Evolutionary conservation across 2,329 filamentous ascomycete genomes (phyloP).

Genomic region (Colletotrichum sp.): DNA sequence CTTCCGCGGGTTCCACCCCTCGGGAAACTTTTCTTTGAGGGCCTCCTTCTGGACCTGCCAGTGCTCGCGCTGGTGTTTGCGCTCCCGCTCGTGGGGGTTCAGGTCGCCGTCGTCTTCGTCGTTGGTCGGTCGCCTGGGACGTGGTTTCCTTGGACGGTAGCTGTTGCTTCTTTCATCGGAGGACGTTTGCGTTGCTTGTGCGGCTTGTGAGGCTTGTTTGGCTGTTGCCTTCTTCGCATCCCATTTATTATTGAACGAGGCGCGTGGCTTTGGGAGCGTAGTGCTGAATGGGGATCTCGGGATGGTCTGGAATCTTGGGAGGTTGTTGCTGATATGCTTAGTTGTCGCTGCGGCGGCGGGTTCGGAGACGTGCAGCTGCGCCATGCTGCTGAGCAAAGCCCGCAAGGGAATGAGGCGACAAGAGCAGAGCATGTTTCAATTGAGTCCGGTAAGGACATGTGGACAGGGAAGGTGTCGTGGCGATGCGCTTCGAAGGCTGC

Average conservation of each 20-base stretch:
- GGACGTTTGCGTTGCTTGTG: neutral
- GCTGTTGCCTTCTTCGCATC: neutral
- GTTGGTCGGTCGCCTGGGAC: neutral
- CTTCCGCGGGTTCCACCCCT: conserved; percentile 84
- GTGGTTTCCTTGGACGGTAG: neutral
- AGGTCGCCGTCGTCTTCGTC: conserved; percentile 27
- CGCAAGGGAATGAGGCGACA: conserved; percentile 51
- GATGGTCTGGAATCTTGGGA: neutral
- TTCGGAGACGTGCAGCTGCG: conserved; percentile 40
- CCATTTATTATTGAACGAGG: neutral
- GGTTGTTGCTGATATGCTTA: neutral
- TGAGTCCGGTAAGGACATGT: neutral
- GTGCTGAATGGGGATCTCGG: neutral
- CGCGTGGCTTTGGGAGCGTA: neutral
- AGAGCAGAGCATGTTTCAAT: conserved; percentile 48
- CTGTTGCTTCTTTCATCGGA: neutral
- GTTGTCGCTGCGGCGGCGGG: conserved; percentile 1
- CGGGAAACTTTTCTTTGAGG: conserved; percentile 78
- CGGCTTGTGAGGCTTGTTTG: neutral
- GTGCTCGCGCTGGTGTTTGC: conserved; percentile 39
- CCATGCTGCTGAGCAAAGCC: conserved; percentile 53
- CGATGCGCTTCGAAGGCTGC: neutral
- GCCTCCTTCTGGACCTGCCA: conserved; percentile 83
- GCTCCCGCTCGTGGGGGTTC: conserved; percentile 23
- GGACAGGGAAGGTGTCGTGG: neutral